These are phyloP conservation scores for Solanum chacoense DNA, from an alignment of 305 asterid species.

Conservation along the genomic window DNA sequence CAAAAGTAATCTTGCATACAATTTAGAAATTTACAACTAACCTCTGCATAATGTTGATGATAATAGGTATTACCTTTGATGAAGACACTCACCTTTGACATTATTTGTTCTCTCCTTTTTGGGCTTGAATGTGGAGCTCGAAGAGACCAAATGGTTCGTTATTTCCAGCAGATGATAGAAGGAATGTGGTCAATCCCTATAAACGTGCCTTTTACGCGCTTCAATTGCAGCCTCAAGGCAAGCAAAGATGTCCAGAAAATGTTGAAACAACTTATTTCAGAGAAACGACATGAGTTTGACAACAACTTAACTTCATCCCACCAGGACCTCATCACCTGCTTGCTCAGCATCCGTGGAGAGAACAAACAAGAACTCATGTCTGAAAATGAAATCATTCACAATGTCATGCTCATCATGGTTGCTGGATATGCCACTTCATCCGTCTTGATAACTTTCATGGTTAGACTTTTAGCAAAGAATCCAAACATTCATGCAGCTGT, in stretches of 20 bases:
- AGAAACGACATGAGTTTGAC: constrained; percentile 32
- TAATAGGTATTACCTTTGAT: constrained; percentile 51
- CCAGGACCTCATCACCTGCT: constrained; percentile 59
- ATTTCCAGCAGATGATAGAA: constrained; percentile 37
- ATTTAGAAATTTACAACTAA: not conserved
- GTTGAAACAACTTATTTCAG: constrained; percentile 34
- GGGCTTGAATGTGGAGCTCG: constrained; percentile 42
- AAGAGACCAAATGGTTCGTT: constrained; percentile 28
- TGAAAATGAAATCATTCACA: constrained; percentile 57
- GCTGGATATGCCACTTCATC: constrained; percentile 72
- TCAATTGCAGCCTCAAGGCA: constrained; percentile 53
- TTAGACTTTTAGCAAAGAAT: constrained; percentile 39
- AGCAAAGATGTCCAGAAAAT: constrained; percentile 35
- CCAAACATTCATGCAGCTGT: constrained; percentile 33
- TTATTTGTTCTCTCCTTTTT: constrained; percentile 57
- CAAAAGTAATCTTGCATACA: not conserved
- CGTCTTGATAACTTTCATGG: constrained; percentile 40
- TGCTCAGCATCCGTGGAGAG: constrained; percentile 42
- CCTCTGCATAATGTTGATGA: not conserved
- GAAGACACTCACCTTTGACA: constrained; percentile 68
- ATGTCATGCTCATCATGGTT: constrained; percentile 47
- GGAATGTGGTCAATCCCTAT: constrained; percentile 70
- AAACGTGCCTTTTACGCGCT: constrained; percentile 48
- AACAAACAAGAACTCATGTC: constrained; percentile 27
- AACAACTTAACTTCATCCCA: constrained; percentile 30